Base-by-base conservation (phyloP, 2,329 filamentous ascomycete genomes). In the Aureobasidium sp. region DNA sequence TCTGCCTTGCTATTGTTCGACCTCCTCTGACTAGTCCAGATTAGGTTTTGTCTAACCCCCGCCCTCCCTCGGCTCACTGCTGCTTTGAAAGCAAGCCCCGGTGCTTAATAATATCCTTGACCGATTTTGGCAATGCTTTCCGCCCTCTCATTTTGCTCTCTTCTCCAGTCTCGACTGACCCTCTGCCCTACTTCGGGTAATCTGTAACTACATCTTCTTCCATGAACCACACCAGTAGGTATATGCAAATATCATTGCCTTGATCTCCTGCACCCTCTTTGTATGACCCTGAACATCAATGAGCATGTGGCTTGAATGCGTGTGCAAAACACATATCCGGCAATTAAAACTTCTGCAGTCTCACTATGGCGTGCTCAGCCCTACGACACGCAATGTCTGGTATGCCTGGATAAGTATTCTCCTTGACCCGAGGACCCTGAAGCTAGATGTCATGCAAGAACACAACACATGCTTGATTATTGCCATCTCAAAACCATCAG, bases 41-140 rank as follows among this genome's bases (percentile, higher is more conserved):
- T 39, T 38, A 39, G 34, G 45, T 29, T 38, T 21, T 49, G 21
- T 14, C 11, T 11, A 11, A 35, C 17, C 34, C 45, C 45, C 45
- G 22, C 45, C 45, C 24, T 37, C 19, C 32, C 34, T 49, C 45
- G 45, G 45, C 45, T 45, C 14, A 22, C 4, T 45, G 14, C 29
- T 45, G 41, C 41, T 45, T 45, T 45, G 6, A 34, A 45, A 45
- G 27, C 32, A 16, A 21, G 22, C 34, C 16, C 17, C 21, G 6
- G 12, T 21, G 45, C 45, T 49, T 49, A 49, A 49, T 49, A 49
- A 49, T 49, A 49, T 35, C 35, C 39, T 39, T 39, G 45, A 38
- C 32, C 34, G 30, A 49, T 24, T 12, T 6, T n/a, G 45, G 34
- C 22, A 49, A 38, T 38, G 10, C 22, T 49, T 29, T 30, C 32